A percentile compares a stretch with the other conserved stretches of the same genome.
These are phyloP conservation scores for Pseudogymnoascus pannorum DNA, from an alignment of 2,329 filamentous ascomycete species.

Conservation along the genomic window DNA sequence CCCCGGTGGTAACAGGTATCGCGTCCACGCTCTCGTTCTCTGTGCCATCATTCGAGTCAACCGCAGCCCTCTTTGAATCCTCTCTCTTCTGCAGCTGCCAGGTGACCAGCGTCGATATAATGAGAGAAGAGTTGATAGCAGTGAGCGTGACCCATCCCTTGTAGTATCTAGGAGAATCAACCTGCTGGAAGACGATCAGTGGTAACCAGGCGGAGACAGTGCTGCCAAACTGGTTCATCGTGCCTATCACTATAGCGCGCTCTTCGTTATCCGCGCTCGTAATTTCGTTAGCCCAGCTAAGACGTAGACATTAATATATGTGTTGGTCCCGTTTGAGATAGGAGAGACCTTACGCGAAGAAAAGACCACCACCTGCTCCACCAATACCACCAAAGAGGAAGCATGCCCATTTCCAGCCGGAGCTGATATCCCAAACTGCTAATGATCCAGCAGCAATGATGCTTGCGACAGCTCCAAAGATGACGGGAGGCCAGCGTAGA, in stretches of 20 bases:
- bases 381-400: slow-evolving; percentile 47
- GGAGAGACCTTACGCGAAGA: slow-evolving; percentile 37
- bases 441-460: slow-evolving; percentile 38
- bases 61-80: background rate
- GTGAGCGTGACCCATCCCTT: slow-evolving; percentile 54
- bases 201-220: slow-evolving; percentile 65
- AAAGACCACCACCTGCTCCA: slow-evolving; percentile 40
- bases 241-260: slow-evolving; percentile 55
- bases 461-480: slow-evolving; percentile 43
- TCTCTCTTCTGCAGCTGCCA: slow-evolving; percentile 40
- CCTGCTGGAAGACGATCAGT: slow-evolving; percentile 57
- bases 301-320: slow-evolving; percentile 14
- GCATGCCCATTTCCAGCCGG: slow-evolving; percentile 56
- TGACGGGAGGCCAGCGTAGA: slow-evolving; percentile 55
- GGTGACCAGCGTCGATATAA: slow-evolving; percentile 42
- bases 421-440: slow-evolving; percentile 42
- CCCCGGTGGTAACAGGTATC: background rate
- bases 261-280: slow-evolving; percentile 54
- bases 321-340: slow-evolving; percentile 4
- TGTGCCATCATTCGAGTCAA: background rate
- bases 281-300: slow-evolving; percentile 46
- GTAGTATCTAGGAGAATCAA: slow-evolving; percentile 51
- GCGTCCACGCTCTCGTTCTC: background rate
- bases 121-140: slow-evolving; percentile 41
- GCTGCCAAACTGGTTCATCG: slow-evolving; percentile 64